Evolutionary conservation across 768 basidiomycete genomes (phyloP).

Genomic region (Termitomyces sp.): DNA sequence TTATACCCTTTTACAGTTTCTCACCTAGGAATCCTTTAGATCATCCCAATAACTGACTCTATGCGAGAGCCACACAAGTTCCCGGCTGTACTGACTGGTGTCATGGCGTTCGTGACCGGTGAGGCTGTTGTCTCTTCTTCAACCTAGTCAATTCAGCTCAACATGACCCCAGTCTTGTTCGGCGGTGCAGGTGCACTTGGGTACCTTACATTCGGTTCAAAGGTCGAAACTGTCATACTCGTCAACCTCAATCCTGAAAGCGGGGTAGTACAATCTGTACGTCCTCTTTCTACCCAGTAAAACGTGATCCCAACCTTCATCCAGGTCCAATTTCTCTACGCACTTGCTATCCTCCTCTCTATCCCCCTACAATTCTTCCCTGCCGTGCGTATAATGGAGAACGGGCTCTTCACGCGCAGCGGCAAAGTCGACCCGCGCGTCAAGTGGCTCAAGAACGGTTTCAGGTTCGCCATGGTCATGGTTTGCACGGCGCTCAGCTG

Average conservation of each 20-base stretch:
- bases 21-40: constrained; percentile 25
- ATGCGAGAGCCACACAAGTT: constrained; percentile 96
- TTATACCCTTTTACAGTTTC: background rate
- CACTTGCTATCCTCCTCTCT: constrained; percentile 88
- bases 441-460: constrained; percentile 97
- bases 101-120: constrained; percentile 85
- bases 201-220: constrained; percentile 82
- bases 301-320: background rate
- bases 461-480: constrained; percentile 70
- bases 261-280: constrained; percentile 83
- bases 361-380: constrained; percentile 97
- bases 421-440: constrained; percentile 78
- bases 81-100: constrained; percentile 79
- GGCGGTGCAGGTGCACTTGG: constrained; percentile 84
- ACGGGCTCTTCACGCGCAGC: constrained; percentile 82
- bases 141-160: constrained; percentile 1
- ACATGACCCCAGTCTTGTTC: constrained; percentile 69
- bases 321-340: constrained; percentile 80
- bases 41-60: constrained; percentile 95
- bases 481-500: constrained; percentile 79
- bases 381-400: constrained; percentile 94
- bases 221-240: constrained; percentile 90
- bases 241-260: constrained; percentile 85
- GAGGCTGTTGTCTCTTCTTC: constrained; percentile 15
- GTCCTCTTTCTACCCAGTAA: constrained; percentile 17